Conservation (phyloP, 106 monocot genomes). For the Allium cepa region DNA sequence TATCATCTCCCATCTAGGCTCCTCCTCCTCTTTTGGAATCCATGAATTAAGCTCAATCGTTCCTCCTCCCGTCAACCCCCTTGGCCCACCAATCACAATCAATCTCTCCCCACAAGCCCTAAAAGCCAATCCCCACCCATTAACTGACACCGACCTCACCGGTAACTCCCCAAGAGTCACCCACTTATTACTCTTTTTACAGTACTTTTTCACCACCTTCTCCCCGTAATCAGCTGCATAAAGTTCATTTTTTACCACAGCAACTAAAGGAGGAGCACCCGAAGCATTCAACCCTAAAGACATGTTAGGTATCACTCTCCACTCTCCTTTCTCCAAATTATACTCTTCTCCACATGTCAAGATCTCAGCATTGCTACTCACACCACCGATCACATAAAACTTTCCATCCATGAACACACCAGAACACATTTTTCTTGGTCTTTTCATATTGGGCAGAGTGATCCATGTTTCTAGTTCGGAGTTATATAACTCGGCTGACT, state of each 20-base stretch:
- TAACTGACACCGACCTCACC: constrained; percentile 56
- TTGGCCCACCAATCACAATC: constrained; percentile 67
- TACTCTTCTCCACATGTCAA: constrained; percentile 80
- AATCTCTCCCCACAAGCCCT: constrained; percentile 54
- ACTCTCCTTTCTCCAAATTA: constrained; percentile 46
- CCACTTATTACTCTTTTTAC: constrained; percentile 57
- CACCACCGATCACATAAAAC: constrained; percentile 82
- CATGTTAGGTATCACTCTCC: constrained; percentile 73
- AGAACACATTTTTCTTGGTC: constrained; percentile 70
- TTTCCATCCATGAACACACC: constrained; percentile 86
- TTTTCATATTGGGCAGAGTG: constrained; percentile 61
- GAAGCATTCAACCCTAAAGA: constrained; percentile 50
- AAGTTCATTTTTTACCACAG: constrained; percentile 72
- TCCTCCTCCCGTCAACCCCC: constrained; percentile 38
- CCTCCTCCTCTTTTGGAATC: constrained; percentile 54
- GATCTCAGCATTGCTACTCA: constrained; percentile 25
- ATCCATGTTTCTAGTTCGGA: constrained; percentile 58
- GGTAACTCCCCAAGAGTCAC: constrained; percentile 58
- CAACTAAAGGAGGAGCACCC: constrained; percentile 68
- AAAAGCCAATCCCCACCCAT: constrained; percentile 90
- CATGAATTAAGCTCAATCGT: constrained; percentile 79
- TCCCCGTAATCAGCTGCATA: constrained; percentile 69
- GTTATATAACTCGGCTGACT: constrained; percentile 77
- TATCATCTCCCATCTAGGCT: constrained; percentile 71
- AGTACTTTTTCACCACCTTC: constrained; percentile 62